Evolutionary conservation across 306 rosid species (phyloP), one percentile per base, ranked within the genome.

Genomic region (Pueraria montana): DNA sequence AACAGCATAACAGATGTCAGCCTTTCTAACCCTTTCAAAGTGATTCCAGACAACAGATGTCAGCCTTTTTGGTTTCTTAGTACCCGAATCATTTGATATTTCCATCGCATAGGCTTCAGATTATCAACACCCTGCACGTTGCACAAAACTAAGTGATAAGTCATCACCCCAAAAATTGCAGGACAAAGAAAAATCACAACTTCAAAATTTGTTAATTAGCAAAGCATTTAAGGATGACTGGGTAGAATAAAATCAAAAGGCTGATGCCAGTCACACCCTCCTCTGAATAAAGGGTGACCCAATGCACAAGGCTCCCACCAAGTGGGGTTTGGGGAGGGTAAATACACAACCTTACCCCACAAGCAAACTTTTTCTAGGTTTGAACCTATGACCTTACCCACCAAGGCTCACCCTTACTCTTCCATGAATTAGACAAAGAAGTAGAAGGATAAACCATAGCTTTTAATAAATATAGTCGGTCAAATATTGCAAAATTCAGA

Each of bases 41-140:
- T 96, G 99, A 87, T 96, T 94, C 98, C 99, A 96, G 20, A 96
- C 99, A 23, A 96, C 93, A 63, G 99, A 96, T 30, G 99, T 96
- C 84, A 96, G 84, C 84, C 98, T 88, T 89, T 95, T 95, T 9
- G 97, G 90, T 86, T 95, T 95, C 92, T 93, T 93, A 62, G 74
- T 32, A n/a, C 86, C 91, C 10, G 87, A 69, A 78, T 93, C 98
- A 67, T 89, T 92, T 5, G 90, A 63, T 88, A 91, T 80, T 87
- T 93, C 99, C 97, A 93, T 91, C 77, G 30, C 87, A 89, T 88
- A 86, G 81, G 86, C 85, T 77, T 78, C 74, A 76, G 61, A 72
- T 55, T 78, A 56, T 83, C 55, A 80, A 77, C 74, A 84, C 38
- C 52, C 93, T 87, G 90, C 87, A 83, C 14, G 38, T 40, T 46